phyloP scores from a whole-genome alignment of 192 early-diverging fungal genomes.

The Umbelopsis sp. region DNA sequence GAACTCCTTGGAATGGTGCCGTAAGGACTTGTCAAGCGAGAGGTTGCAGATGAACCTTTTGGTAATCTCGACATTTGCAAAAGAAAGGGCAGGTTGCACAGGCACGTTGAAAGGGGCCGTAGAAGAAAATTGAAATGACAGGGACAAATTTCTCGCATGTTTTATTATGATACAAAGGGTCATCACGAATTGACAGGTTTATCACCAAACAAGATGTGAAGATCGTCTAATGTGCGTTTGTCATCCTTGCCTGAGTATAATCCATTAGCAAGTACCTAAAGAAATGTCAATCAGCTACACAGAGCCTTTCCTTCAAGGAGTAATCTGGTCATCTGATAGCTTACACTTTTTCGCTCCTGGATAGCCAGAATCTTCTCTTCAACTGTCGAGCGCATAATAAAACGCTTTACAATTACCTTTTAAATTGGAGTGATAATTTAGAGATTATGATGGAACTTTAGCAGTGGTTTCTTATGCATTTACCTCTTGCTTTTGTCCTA shows the following conservation, averaged over 20 bases:
- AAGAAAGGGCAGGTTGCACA: constrained; percentile 7
- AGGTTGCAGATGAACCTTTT: constrained; percentile 5
- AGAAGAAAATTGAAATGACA: not conserved
- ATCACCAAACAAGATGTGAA: constrained; percentile 47
- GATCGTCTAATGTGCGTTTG: constrained; percentile 44
- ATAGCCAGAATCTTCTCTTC: constrained; percentile 59
- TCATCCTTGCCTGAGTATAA: constrained; percentile 51
- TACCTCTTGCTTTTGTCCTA: constrained; percentile 68
- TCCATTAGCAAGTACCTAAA: constrained; percentile 50
- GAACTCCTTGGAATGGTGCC: constrained; percentile 5
- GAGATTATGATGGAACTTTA: not conserved
- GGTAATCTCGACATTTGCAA: constrained; percentile 18
- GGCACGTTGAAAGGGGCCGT: not conserved
- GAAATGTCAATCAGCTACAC: not conserved
- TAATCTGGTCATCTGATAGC: not conserved
- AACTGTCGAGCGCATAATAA: constrained; percentile 43
- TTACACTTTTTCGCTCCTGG: constrained; percentile 50
- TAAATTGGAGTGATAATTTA: not conserved
- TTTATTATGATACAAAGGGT: not conserved
- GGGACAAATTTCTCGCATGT: constrained; percentile 7
- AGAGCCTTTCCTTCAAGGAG: too few relatives aligned
- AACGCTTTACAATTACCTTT: constrained; percentile 30
- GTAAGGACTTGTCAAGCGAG: not conserved
- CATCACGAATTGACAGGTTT: not conserved
- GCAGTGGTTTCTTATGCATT: not conserved